Evolutionary conservation across 495 filamentous ascomycete genomes (phyloP).

Genomic region (Tuber aestivum): DNA sequence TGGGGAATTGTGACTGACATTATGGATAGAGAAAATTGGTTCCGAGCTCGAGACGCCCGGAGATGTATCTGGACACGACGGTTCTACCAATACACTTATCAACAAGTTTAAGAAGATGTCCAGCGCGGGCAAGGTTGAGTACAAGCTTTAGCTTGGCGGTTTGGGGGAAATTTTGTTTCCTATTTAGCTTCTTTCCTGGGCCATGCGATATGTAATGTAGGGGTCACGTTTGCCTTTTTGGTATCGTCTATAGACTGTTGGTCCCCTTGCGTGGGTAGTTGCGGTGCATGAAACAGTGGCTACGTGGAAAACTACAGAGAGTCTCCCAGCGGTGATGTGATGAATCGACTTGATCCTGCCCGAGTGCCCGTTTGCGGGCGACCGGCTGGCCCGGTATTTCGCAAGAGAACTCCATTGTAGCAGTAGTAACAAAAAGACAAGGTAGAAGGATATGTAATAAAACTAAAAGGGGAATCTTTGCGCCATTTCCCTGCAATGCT

Average conservation of each 20-base stretch:
- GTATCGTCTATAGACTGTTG: neutral
- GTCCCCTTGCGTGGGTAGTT: neutral
- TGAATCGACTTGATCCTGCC: neutral
- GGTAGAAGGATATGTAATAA: neutral
- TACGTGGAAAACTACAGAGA: neutral
- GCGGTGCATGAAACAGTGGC: neutral
- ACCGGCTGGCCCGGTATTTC: neutral
- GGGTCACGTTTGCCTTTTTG: neutral
- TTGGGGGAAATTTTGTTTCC: neutral
- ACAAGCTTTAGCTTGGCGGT: neutral
- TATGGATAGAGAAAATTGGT: slow-evolving; percentile 48
- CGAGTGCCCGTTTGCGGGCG: neutral
- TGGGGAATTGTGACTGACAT: neutral
- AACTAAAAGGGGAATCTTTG: slow-evolving; percentile 3
- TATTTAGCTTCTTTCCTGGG: neutral
- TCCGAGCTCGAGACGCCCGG: slow-evolving; percentile 57
- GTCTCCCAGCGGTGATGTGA: neutral
- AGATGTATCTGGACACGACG: slow-evolving; percentile 67
- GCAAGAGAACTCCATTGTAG: neutral
- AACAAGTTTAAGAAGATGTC: slow-evolving; percentile 67
- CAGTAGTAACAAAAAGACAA: neutral
- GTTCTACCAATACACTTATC: slow-evolving; percentile 80
- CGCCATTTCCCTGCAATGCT: neutral
- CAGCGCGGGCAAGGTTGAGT: neutral
- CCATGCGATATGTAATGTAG: neutral